phyloP scores from a whole-genome alignment of 2,329 filamentous ascomycete species.

The Sporothrix pallida region DNA sequence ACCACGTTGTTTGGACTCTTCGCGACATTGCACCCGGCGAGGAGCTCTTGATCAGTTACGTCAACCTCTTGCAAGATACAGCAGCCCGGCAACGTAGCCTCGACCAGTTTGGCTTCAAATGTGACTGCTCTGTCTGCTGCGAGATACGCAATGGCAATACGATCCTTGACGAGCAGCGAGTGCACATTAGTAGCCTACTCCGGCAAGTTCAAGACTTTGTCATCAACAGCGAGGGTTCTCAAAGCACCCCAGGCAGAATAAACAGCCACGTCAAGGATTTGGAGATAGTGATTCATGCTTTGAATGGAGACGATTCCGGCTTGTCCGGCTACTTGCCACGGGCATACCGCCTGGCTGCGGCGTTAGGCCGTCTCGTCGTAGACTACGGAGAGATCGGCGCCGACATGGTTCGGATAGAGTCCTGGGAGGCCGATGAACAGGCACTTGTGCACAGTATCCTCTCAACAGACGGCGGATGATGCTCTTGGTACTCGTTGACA shows the following conservation, averaged over 20 bases:
- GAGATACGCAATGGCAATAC: not conserved
- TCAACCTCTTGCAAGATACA: constrained; percentile 12
- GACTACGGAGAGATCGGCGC: not conserved
- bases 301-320: not conserved
- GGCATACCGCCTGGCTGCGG: not conserved
- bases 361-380: not conserved
- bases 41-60: constrained; percentile 16
- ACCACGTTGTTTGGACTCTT: constrained; percentile 1
- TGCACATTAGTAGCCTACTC: not conserved
- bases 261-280: not conserved
- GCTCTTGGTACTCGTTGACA: not conserved
- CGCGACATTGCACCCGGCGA: constrained; percentile 11
- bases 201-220: not conserved
- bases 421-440: not conserved
- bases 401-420: not conserved
- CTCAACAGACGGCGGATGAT: not conserved
- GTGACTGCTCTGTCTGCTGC: not conserved
- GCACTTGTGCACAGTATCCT: not conserved
- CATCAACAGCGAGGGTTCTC: not conserved
- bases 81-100: not conserved
- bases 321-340: not conserved
- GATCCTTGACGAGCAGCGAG: not conserved
- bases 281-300: not conserved
- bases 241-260: no score
- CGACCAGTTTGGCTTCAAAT: constrained; percentile 13